Conservation (phyloP, 1,139 yeast species). For the Starmera stellimalicola region DNA sequence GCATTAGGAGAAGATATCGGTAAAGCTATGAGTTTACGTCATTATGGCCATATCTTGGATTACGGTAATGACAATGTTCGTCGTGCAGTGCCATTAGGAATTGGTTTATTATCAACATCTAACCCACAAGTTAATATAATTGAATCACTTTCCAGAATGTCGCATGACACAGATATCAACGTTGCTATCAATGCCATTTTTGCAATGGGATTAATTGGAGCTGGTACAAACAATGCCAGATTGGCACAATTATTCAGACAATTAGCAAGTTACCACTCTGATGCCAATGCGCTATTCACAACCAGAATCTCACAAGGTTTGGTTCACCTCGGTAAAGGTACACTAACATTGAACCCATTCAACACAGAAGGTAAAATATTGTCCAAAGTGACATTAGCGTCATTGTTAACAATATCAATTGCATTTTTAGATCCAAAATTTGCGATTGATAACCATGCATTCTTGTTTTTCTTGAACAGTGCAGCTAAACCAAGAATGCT, state of each 20-base stretch:
- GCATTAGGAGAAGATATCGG: conserved; percentile 99
- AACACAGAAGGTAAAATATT: conserved; percentile 81
- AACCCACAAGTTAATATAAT: conserved; percentile 97
- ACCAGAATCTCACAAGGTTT: conserved; percentile 94
- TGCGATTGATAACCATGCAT: conserved; percentile 57
- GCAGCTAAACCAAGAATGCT: conserved; percentile 92
- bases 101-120: conserved; percentile 90
- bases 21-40: conserved; percentile 94
- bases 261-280: conserved; percentile 83
- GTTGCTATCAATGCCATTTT: conserved; percentile 94
- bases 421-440: conserved; percentile 78
- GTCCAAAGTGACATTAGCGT: conserved; percentile 85
- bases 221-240: conserved; percentile 98
- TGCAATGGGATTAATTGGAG: conserved; percentile 96
- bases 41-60: conserved; percentile 95
- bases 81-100: conserved; percentile 94
- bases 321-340: conserved; percentile 89
- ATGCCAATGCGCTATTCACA: conserved; percentile 84
- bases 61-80: conserved; percentile 90
- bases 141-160: conserved; percentile 90
- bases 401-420: conserved; percentile 76
- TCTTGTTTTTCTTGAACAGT: conserved; percentile 80
- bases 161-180: conserved; percentile 91
- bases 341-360: conserved; percentile 82
- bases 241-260: conserved; percentile 92